Evolutionary conservation across 163 green algal species (phyloP).

Genomic region (Prototheca cutis): DNA sequence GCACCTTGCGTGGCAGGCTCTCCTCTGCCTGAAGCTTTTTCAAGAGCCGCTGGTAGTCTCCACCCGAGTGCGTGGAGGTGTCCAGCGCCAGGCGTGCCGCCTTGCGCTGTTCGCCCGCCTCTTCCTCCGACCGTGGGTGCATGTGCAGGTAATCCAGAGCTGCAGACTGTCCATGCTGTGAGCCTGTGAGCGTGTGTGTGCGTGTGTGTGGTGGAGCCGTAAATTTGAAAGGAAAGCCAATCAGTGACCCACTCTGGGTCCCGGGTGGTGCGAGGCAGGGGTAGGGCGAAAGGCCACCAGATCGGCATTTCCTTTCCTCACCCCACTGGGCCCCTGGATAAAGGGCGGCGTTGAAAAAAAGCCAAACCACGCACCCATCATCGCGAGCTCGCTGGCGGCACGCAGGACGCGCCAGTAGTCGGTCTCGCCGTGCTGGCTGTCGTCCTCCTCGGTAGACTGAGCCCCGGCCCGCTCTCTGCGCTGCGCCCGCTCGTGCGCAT

Average conservation of each 20-base stretch:
- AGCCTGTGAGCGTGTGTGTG: no score
- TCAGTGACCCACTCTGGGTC: no score
- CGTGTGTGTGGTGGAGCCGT: no score
- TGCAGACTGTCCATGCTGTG: conserved; percentile 6
- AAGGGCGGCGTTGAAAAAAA: no score
- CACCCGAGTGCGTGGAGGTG: conserved; percentile 32
- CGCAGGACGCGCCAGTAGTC: conserved; percentile 44
- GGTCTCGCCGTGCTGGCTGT: conserved; percentile 28
- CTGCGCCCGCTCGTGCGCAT: no score
- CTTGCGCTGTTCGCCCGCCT: conserved; percentile 60
- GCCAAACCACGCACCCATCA: conserved; percentile 22
- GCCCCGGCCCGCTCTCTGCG: no score
- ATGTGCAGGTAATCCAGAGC: conserved; percentile 20
- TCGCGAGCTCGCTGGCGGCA: conserved; percentile 26
- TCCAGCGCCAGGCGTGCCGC: conserved; percentile 60
- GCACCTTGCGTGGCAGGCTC: neutral
- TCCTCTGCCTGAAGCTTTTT: conserved; percentile 1
- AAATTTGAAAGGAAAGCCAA: no score
- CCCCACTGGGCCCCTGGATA: no score
- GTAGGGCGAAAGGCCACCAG: no score
- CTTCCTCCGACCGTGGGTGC: conserved; percentile 17
- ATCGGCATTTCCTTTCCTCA: no score
- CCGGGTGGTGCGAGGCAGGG: no score
- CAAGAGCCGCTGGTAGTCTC: conserved; percentile 11
- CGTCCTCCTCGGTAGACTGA: neutral